Evolutionary conservation across 2,329 filamentous ascomycete species (phyloP).

Genomic region (Fusarium lateritium): DNA sequence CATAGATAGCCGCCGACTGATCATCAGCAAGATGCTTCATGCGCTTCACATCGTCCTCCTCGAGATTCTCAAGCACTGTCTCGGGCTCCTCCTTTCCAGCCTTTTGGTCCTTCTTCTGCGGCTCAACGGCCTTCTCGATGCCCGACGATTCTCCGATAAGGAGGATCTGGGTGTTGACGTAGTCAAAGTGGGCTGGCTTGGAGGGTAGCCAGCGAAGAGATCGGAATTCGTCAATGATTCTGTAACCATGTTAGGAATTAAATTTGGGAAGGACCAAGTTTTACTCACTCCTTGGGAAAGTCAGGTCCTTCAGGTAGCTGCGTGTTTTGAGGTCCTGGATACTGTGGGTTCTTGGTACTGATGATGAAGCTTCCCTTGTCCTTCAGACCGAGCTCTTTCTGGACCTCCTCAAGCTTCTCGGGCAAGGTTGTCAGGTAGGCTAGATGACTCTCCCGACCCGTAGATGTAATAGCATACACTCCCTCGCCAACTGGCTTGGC

Average conservation of each 20-base stretch:
- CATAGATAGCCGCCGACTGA: slow-evolving; percentile 56
- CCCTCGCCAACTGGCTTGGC: slow-evolving; percentile 86
- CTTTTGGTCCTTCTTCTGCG: slow-evolving; percentile 47
- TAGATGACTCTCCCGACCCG: slow-evolving; percentile 80
- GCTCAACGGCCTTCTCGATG: slow-evolving; percentile 69
- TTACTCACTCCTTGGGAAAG: slow-evolving; percentile 77
- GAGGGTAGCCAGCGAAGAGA: slow-evolving; percentile 81
- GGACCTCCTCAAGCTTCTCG: slow-evolving; percentile 76
- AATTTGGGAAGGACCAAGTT: background rate
- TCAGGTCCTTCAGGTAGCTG: slow-evolving; percentile 75
- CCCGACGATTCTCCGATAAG: slow-evolving; percentile 80
- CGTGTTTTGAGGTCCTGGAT: slow-evolving; percentile 74
- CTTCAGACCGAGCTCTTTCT: slow-evolving; percentile 80
- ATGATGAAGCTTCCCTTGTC: slow-evolving; percentile 83
- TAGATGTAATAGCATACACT: slow-evolving; percentile 84
- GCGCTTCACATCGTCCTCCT: slow-evolving; percentile 80
- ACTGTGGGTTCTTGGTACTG: slow-evolving; percentile 84
- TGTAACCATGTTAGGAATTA: slow-evolving; percentile 48
- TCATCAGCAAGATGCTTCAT: slow-evolving; percentile 67
- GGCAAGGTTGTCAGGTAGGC: slow-evolving; percentile 86
- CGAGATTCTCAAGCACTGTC: slow-evolving; percentile 82
- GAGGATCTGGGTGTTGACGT: slow-evolving; percentile 81
- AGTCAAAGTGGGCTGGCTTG: slow-evolving; percentile 81
- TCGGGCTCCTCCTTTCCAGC: slow-evolving; percentile 66
- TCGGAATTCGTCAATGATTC: slow-evolving; percentile 79